Percentiles rank a stretch among this genome's conserved stretches.
Conservation (phyloP, 163 green algal species). For the Trebouxia gelatinosa region DNA sequence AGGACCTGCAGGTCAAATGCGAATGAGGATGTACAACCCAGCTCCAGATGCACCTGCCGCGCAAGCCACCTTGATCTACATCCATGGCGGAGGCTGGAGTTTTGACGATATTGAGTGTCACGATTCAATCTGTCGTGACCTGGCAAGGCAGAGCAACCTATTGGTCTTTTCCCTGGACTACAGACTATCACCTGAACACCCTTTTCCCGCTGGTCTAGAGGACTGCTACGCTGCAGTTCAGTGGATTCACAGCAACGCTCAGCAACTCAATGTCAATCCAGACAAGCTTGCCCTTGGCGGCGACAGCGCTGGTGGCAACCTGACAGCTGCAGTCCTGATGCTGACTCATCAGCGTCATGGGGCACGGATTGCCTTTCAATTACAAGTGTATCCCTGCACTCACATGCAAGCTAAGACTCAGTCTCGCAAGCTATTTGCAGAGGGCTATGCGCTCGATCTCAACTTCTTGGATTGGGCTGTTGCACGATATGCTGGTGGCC, state of each 20-base stretch:
- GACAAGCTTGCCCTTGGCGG: neutral
- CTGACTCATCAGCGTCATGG: neutral
- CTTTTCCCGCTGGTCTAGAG: conserved; percentile 7
- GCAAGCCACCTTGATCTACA: conserved; percentile 8
- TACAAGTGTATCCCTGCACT: neutral
- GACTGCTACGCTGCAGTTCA: conserved; percentile 17
- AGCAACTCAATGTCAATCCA: neutral
- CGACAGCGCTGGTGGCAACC: conserved; percentile 5
- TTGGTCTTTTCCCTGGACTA: conserved; percentile 14
- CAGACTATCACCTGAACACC: conserved; percentile 7
- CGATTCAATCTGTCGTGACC: neutral
- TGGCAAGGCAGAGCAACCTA: neutral
- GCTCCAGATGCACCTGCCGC: neutral
- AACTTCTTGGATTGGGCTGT: neutral
- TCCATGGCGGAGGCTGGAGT: conserved; percentile 8
- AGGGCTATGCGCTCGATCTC: neutral
- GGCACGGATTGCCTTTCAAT: neutral
- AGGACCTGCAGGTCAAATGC: conserved; percentile 6
- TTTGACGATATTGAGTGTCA: neutral
- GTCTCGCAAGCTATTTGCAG: neutral
- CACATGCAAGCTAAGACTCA: neutral
- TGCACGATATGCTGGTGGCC: neutral
- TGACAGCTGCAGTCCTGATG: conserved; percentile 13
- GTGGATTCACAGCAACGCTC: neutral
- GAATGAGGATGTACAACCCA: conserved; percentile 12